These are phyloP conservation scores for Clarkia xantiana DNA, from an alignment of 345 rosid genomes.

Conservation along the genomic window DNA sequence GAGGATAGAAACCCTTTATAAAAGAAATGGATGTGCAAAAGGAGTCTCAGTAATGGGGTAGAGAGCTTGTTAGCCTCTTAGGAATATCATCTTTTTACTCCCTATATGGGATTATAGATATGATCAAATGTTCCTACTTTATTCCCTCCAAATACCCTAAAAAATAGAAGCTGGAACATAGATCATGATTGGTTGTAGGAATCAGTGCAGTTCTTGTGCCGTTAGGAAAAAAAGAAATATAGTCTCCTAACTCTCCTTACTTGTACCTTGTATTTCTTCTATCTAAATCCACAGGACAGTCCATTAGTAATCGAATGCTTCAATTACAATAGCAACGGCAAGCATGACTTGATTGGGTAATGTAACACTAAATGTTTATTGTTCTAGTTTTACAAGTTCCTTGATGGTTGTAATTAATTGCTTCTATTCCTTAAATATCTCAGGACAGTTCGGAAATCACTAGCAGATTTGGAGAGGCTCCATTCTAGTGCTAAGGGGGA, in stretches of 20 bases:
- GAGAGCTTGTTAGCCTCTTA: too few species aligned
- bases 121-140: too few species aligned
- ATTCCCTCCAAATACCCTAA: too few species aligned
- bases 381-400: background rate
- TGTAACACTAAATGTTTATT: slow-evolving; percentile 6
- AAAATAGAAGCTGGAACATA: too few species aligned
- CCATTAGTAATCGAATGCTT: slow-evolving; percentile 55
- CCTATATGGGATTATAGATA: too few species aligned
- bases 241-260: background rate
- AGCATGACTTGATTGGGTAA: slow-evolving; percentile 64
- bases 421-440: slow-evolving; percentile 15
- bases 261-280: background rate
- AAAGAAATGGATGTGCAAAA: too few species aligned
- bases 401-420: slow-evolving; percentile 4
- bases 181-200: too few species aligned
- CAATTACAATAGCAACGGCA: slow-evolving; percentile 53
- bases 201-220: too few species aligned
- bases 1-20: too few species aligned
- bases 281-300: slow-evolving; percentile 32
- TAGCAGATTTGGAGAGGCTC: slow-evolving; percentile 62
- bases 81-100: too few species aligned
- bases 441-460: slow-evolving; percentile 71
- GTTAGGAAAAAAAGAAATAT: background rate
- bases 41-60: too few species aligned
- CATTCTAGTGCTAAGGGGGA: slow-evolving; percentile 36